phyloP scores from a whole-genome alignment of 1,139 yeast species.

The Hemisphaericaspora subhashii region DNA sequence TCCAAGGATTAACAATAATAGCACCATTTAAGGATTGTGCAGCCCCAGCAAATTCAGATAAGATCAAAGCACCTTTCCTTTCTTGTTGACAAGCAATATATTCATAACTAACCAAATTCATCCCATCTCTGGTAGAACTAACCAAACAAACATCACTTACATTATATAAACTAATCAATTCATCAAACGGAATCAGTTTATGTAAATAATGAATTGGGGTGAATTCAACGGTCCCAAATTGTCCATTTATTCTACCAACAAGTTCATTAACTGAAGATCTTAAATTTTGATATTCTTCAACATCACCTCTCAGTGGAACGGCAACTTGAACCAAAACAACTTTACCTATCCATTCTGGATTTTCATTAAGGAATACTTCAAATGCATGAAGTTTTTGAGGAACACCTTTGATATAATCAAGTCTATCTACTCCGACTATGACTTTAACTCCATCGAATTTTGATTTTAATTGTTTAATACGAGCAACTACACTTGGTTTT shows the following conservation, averaged over 20 bases:
- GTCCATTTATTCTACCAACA: slow-evolving; percentile 95
- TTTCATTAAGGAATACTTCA: slow-evolving; percentile 85
- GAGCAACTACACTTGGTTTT: slow-evolving; percentile 57
- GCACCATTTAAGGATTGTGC: slow-evolving; percentile 97
- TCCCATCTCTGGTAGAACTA: slow-evolving; percentile 94
- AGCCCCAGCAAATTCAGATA: slow-evolving; percentile 98
- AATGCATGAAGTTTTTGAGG: slow-evolving; percentile 96
- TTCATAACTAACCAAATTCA: slow-evolving; percentile 95
- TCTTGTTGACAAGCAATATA: slow-evolving; percentile 94
- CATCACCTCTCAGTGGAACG: slow-evolving; percentile 97
- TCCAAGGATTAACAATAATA: slow-evolving; percentile 95
- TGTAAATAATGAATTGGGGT: slow-evolving; percentile 98
- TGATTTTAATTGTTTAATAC: slow-evolving; percentile 62
- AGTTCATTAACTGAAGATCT: slow-evolving; percentile 94
- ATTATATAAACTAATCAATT: slow-evolving; percentile 82
- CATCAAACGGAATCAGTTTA: slow-evolving; percentile 86
- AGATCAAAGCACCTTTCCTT: slow-evolving; percentile 79
- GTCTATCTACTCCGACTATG: slow-evolving; percentile 92
- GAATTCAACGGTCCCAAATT: slow-evolving; percentile 94
- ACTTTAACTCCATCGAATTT: slow-evolving; percentile 73
- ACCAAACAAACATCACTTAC: slow-evolving; percentile 90
- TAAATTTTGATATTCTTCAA: slow-evolving; percentile 93
- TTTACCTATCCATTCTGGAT: slow-evolving; percentile 98
- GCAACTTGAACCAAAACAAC: slow-evolving; percentile 96
- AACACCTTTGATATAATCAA: slow-evolving; percentile 95